Evolutionary conservation across 208 protist genomes (phyloP).

Genomic region (Acanthamoeba healyi): DNA sequence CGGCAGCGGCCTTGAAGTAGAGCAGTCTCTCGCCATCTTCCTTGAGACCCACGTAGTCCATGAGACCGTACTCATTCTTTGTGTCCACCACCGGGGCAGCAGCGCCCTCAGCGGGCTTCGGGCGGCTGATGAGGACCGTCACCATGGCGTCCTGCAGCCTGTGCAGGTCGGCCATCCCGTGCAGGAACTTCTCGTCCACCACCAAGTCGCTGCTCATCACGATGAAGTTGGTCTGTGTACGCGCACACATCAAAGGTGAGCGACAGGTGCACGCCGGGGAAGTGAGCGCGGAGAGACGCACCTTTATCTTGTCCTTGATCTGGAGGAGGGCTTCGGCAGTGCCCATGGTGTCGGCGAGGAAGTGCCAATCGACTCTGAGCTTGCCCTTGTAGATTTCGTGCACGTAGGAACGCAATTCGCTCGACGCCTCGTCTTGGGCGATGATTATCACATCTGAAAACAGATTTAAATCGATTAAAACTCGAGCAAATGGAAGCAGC

Average conservation of each 20-base stretch:
- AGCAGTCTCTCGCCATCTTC: conserved; percentile 73
- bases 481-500: neutral
- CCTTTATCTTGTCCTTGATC: conserved; percentile 85
- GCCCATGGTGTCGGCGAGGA: conserved; percentile 79
- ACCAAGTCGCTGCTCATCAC: conserved; percentile 84
- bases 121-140: conserved; percentile 76
- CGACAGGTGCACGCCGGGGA: neutral
- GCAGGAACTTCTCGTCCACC: conserved; percentile 69
- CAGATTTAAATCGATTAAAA: conserved; percentile 17
- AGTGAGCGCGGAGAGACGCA: conserved; percentile 3
- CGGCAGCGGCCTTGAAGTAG: conserved; percentile 80
- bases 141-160: conserved; percentile 78
- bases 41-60: conserved; percentile 81
- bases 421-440: conserved; percentile 33
- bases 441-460: conserved; percentile 19
- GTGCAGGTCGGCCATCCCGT: conserved; percentile 60
- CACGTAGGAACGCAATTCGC: conserved; percentile 45
- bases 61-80: conserved; percentile 56
- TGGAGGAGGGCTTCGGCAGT: conserved; percentile 84
- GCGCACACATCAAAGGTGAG: neutral
- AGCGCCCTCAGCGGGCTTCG: conserved; percentile 54
- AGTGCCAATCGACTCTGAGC: conserved; percentile 75
- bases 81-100: conserved; percentile 52
- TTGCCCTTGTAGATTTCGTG: conserved; percentile 78
- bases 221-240: conserved; percentile 84